Conservation (phyloP, 2,329 filamentous ascomycete genomes). For the Fusarium burgessii region DNA sequence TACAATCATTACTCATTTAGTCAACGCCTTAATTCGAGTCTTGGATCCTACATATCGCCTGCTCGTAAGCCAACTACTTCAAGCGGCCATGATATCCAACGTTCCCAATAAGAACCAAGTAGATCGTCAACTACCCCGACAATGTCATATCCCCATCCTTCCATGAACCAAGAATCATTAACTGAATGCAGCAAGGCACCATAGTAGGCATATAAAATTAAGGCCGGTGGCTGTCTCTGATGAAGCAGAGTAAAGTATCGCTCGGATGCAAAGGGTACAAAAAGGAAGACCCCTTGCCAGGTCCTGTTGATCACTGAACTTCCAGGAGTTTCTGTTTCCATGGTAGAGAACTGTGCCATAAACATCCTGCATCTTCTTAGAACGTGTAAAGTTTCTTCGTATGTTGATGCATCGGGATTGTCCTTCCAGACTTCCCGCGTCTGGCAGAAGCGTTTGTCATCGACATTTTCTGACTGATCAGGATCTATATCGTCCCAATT, state of each 20-base stretch:
- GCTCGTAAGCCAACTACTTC: background rate
- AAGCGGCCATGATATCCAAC: slow-evolving; percentile 18
- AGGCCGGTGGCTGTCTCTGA: slow-evolving; percentile 5
- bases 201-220: slow-evolving; percentile 6
- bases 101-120: slow-evolving; percentile 8
- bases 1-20: background rate
- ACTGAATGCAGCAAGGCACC: slow-evolving; percentile 4
- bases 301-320: background rate
- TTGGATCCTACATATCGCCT: no score
- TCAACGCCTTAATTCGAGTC: no score
- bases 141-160: slow-evolving; percentile 20
- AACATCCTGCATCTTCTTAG: slow-evolving; percentile 7
- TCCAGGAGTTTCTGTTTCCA: background rate
- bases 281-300: background rate
- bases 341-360: background rate
- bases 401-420: background rate
- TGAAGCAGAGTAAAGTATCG: background rate
- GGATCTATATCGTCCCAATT: background rate
- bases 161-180: slow-evolving; percentile 9
- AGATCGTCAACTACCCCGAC: slow-evolving; percentile 2
- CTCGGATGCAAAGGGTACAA: background rate
- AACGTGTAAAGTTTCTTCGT: background rate
- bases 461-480: fast-evolving
- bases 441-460: background rate
- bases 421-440: background rate